A percentile compares a stretch with the other conserved stretches of the same genome.
Conservation (phyloP, 129 eudicot species). For the Pulicaria dysenterica region DNA sequence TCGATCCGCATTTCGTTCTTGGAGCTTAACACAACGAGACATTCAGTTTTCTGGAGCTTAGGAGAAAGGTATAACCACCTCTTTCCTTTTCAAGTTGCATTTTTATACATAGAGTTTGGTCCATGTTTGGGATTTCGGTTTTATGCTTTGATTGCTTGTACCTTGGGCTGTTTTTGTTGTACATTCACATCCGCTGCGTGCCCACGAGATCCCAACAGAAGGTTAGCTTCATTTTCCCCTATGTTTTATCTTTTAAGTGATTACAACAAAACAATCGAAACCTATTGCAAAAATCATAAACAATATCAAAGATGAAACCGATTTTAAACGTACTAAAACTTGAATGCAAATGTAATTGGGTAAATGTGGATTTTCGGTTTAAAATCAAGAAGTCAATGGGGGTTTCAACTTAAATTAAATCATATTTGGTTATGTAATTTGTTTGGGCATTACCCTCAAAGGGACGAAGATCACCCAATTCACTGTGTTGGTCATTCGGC, state of each 20-base stretch:
- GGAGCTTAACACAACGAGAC: no score
- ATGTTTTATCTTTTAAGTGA: background rate
- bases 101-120: no score
- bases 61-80: no score
- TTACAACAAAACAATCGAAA: background rate
- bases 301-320: no score
- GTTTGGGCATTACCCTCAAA: conserved; percentile 79
- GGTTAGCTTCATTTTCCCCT: conserved; percentile 25
- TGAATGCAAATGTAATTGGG: background rate
- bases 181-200: no score
- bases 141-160: no score
- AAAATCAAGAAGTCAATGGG: background rate
- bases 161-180: no score
- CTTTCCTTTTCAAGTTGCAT: no score
- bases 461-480: conserved; percentile 98
- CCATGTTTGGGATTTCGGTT: no score
- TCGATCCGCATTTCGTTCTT: no score
- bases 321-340: background rate
- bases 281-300: background rate
- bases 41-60: no score
- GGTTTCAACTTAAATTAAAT: background rate
- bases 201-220: no score
- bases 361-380: background rate
- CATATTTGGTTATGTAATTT: conserved; percentile 35
- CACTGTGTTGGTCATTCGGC: conserved; percentile 99